Evolutionary conservation across 768 basidiomycete species (phyloP), one percentile per base, ranked within the genome.

Genomic region (Mycena epipterygia): DNA sequence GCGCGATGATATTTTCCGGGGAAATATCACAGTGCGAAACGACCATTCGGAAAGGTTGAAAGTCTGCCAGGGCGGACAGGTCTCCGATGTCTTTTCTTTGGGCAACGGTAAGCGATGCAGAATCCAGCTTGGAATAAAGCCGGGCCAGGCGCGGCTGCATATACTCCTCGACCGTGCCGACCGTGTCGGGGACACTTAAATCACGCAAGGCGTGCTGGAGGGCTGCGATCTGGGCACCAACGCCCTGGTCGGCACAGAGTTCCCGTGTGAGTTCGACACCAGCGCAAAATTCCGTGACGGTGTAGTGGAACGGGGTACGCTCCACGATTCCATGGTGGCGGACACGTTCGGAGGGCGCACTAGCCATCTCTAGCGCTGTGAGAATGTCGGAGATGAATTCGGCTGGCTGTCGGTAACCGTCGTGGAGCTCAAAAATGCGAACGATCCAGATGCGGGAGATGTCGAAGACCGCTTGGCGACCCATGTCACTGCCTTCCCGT

Each of bases 371-470:
- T 8, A 65, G 64, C 0, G 6, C 42, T 19, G 2, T 46, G 2
- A 65, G 42, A 13, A 65, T 32, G 4, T 12, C 3, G n/a, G 25
- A 44, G 42, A 65, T 8, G 17, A 65, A 65, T 37, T 39, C 11
- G 27, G 64, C 64, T 3, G 64, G 53, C 33, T 57, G 64, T 29
- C 44, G 46, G 33, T 25, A 65, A 13, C 55, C 44, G 13, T 56
- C 64, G 33, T 65, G 33, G 7, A 65, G 64, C 53, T 65, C 53
- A 21, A 65, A 65, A 37, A 65, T 56, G 14, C 55, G 53, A 23
- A 57, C 33, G 14, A 65, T 57, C 64, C 64, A 65, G 14, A 30
- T 57, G 14, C 42, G n/a, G n/a, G 64, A 41, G 17, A 65, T 14
- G 32, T 46, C 33, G 53, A 65, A 65, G n/a, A 65, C 64, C 5